Percentiles rank a stretch among this genome's conserved stretches.
phyloP scores from a whole-genome alignment of 1,139 yeast species.

The Yamadazyma triangularis region DNA sequence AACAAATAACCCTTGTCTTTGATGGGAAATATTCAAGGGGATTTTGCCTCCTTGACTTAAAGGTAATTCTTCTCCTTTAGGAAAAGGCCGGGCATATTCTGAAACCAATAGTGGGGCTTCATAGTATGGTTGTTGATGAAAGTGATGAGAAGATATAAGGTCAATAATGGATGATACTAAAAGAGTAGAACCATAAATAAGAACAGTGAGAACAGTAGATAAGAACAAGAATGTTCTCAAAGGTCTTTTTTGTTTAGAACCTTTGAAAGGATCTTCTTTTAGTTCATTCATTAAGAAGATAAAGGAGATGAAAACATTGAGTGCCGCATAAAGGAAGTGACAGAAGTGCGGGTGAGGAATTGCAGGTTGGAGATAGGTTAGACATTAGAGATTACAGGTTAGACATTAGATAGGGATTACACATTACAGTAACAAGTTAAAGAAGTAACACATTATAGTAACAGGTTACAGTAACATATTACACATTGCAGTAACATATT shows the following conservation, averaged over 20 bases:
- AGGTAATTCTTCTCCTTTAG: not conserved
- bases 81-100: slow-evolving; percentile 7
- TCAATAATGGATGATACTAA: slow-evolving; percentile 21
- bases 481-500: no score
- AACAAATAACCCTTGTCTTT: slow-evolving; percentile 47
- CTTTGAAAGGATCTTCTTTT: no score
- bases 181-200: slow-evolving; percentile 38
- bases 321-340: no score
- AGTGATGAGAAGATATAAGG: not conserved
- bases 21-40: slow-evolving; percentile 26
- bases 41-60: slow-evolving; percentile 19
- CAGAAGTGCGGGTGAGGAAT: no score
- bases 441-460: no score
- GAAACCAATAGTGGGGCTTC: slow-evolving; percentile 8
- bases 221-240: slow-evolving; percentile 5
- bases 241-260: slow-evolving; percentile 1
- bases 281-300: no score
- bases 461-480: no score
- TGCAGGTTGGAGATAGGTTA: no score
- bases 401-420: no score
- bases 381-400: no score
- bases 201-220: slow-evolving; percentile 22
- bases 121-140: not conserved
- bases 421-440: no score
- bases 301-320: no score